phyloP scores from a whole-genome alignment of 2,329 filamentous ascomycete genomes.

The Triangularia verruculosa region DNA sequence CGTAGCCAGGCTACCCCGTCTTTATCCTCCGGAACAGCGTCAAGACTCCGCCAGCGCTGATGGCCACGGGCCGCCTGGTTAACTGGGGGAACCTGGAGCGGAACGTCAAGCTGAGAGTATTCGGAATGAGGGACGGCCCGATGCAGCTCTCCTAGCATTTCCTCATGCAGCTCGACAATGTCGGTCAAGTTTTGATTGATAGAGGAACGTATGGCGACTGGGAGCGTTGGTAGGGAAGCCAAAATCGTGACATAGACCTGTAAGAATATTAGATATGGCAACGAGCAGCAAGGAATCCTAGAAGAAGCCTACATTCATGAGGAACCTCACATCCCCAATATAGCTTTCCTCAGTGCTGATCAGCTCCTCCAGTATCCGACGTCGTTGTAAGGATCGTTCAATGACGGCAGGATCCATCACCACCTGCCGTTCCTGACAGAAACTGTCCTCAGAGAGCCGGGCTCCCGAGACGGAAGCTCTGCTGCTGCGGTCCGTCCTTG shows the following conservation, averaged over 20 bases:
- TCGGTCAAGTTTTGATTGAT: slow-evolving; percentile 77
- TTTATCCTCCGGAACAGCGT: slow-evolving; percentile 43
- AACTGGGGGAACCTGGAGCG: slow-evolving; percentile 21
- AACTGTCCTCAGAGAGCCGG: slow-evolving; percentile 65
- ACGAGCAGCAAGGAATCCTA: neutral
- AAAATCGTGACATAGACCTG: slow-evolving; percentile 75
- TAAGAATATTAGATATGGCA: slow-evolving; percentile 19
- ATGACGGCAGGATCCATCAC: slow-evolving; percentile 65
- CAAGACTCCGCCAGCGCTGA: slow-evolving; percentile 48
- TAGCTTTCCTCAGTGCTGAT: slow-evolving; percentile 85
- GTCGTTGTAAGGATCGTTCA: slow-evolving; percentile 69
- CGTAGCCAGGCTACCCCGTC: slow-evolving; percentile 42
- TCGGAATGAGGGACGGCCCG: slow-evolving; percentile 66
- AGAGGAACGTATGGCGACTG: slow-evolving; percentile 63
- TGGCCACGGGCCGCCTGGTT: slow-evolving; percentile 33
- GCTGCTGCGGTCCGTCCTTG: slow-evolving; percentile 61
- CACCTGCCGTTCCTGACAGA: slow-evolving; percentile 53
- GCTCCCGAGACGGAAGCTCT: slow-evolving; percentile 56
- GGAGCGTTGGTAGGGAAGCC: slow-evolving; percentile 64
- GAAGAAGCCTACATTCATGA: slow-evolving; percentile 67
- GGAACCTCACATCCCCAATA: slow-evolving; percentile 78
- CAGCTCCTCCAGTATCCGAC: slow-evolving; percentile 79
- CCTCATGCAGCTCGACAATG: slow-evolving; percentile 80
- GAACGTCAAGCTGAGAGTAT: slow-evolving; percentile 47
- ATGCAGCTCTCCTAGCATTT: slow-evolving; percentile 73